Percentiles rank a stretch among this genome's conserved stretches.
Conservation (phyloP, 2,329 filamentous ascomycete species). For the Penicillium sp. region DNA sequence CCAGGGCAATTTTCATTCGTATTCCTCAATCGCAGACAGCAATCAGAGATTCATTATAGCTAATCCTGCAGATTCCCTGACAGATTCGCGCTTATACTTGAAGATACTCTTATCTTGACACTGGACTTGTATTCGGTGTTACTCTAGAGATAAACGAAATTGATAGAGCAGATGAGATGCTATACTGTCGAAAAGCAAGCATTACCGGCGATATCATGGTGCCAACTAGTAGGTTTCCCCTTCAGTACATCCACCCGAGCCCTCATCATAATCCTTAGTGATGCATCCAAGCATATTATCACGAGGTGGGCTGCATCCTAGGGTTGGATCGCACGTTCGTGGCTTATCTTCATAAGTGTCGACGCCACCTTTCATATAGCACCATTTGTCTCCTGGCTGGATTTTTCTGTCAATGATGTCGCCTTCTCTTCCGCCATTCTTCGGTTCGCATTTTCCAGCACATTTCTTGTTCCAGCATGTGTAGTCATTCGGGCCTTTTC, state of each 20-base stretch:
- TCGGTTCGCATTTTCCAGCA: neutral
- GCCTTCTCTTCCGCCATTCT: neutral
- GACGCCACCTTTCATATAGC: neutral
- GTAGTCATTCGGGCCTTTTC: neutral
- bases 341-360: neutral
- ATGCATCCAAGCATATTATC: neutral
- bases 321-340: neutral
- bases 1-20: no score
- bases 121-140: no score
- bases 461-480: neutral
- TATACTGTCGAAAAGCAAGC: no score
- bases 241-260: neutral
- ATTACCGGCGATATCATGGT: no score
- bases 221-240: no score
- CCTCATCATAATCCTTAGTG: neutral
- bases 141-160: no score
- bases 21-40: no score
- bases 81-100: no score
- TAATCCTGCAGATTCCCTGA: no score
- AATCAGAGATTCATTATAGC: no score
- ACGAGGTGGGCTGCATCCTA: neutral
- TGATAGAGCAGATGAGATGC: no score
- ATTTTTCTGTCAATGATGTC: neutral
- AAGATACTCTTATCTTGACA: no score
- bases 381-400: neutral